phyloP scores from a whole-genome alignment of 257 asterid species.

The Nicotiana undulata region DNA sequence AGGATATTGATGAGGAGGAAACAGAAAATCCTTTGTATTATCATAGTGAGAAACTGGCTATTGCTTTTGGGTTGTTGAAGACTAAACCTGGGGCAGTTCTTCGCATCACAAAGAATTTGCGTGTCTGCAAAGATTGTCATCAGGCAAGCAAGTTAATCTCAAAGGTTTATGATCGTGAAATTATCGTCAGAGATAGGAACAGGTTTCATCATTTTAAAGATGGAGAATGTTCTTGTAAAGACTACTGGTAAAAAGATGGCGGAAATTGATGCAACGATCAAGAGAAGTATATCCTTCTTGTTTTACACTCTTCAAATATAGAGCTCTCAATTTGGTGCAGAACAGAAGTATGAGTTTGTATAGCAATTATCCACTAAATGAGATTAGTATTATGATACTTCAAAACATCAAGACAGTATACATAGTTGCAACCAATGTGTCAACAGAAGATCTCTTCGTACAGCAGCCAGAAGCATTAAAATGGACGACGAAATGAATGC shows the following conservation, averaged over 20 bases:
- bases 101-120: slow-evolving; percentile 66
- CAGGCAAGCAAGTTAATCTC: slow-evolving; percentile 62
- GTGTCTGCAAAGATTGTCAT: slow-evolving; percentile 80
- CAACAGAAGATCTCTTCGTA: too few species aligned
- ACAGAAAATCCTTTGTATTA: slow-evolving; percentile 52
- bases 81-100: slow-evolving; percentile 48
- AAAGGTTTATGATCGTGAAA: slow-evolving; percentile 51
- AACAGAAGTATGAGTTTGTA: too few species aligned
- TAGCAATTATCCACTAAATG: too few species aligned
- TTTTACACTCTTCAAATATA: background rate
- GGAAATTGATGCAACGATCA: background rate
- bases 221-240: slow-evolving; percentile 73
- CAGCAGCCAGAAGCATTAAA: too few species aligned
- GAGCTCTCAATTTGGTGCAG: too few species aligned
- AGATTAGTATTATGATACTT: too few species aligned
- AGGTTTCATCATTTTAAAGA: slow-evolving; percentile 68
- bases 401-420: too few species aligned
- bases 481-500: too few species aligned
- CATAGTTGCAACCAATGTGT: too few species aligned
- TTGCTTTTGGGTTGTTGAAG: slow-evolving; percentile 68
- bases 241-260: slow-evolving; percentile 45
- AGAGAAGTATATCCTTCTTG: background rate
- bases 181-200: slow-evolving; percentile 67
- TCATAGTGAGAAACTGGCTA: slow-evolving; percentile 84
- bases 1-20: slow-evolving; percentile 50